phyloP scores from a whole-genome alignment of 2,329 filamentous ascomycete species.

The Colletotrichum sp. region DNA sequence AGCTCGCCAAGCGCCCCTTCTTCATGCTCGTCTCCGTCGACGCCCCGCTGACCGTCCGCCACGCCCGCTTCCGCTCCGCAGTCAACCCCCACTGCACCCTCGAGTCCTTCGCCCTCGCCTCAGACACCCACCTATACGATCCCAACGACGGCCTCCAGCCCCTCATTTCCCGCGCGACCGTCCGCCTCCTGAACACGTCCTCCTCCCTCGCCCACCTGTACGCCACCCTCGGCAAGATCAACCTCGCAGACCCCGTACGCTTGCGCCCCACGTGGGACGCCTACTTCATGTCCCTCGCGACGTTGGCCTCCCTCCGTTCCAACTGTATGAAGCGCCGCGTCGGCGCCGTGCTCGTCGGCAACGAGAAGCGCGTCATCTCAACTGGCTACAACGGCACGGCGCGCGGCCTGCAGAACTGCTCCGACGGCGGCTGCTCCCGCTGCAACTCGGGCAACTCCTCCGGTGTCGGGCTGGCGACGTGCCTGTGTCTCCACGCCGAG shows the following conservation, averaged over 20 bases:
- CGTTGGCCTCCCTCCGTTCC: slow-evolving; percentile 84
- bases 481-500: slow-evolving; percentile 96
- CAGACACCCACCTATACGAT: slow-evolving; percentile 79
- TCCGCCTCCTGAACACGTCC: slow-evolving; percentile 87
- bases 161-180: slow-evolving; percentile 79
- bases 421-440: slow-evolving; percentile 85
- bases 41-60: slow-evolving; percentile 84
- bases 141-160: slow-evolving; percentile 69
- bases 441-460: slow-evolving; percentile 78
- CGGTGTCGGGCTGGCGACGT: slow-evolving; percentile 81
- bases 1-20: slow-evolving; percentile 81
- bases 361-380: slow-evolving; percentile 84
- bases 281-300: slow-evolving; percentile 98
- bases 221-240: slow-evolving; percentile 72
- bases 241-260: slow-evolving; percentile 79
- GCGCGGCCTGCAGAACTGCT: slow-evolving; percentile 85
- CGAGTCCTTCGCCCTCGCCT: slow-evolving; percentile 60
- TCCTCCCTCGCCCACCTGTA: slow-evolving; percentile 74
- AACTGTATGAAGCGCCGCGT: slow-evolving; percentile 99
- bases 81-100: slow-evolving; percentile 40
- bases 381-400: slow-evolving; percentile 99
- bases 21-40: slow-evolving; percentile 93
- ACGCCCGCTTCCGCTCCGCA: slow-evolving; percentile 74
- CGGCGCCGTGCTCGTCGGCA: slow-evolving; percentile 85
- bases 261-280: slow-evolving; percentile 92